A percentile compares a stretch with the other conserved stretches of the same genome.
These are phyloP conservation scores for Alternaria solani DNA, from an alignment of 2,329 filamentous ascomycete species.

Conservation along the genomic window DNA sequence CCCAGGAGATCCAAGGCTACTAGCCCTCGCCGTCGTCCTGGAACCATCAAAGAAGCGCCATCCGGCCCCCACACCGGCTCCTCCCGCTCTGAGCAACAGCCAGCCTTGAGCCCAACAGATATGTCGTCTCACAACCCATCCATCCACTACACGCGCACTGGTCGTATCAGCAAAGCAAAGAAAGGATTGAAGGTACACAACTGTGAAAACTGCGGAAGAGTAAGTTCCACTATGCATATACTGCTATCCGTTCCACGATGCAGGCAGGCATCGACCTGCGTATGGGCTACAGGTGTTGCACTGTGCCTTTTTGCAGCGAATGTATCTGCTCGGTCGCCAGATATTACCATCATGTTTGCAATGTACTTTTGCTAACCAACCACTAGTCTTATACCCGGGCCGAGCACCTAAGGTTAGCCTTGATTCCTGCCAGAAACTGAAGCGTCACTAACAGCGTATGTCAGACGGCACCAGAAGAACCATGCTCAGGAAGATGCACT, in stretches of 20 bases:
- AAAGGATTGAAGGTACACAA: conserved; percentile 57
- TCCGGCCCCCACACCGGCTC: conserved; percentile 36
- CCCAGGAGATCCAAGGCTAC: conserved; percentile 29
- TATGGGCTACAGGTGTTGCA: neutral
- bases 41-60: conserved; percentile 31
- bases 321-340: neutral
- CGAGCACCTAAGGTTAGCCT: conserved; percentile 55
- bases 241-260: neutral
- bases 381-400: conserved; percentile 57
- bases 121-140: conserved; percentile 38
- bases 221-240: conserved; percentile 38
- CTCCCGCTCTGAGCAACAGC: conserved; percentile 44
- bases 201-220: conserved; percentile 57
- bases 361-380: conserved; percentile 28
- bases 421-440: neutral
- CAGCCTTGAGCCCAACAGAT: conserved; percentile 40
- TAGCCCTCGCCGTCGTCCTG: conserved; percentile 40
- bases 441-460: conserved; percentile 13
- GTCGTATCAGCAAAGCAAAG: conserved; percentile 58
- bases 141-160: conserved; percentile 56
- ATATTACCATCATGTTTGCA: neutral
- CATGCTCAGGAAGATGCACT: conserved; percentile 54
- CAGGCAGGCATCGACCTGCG: conserved; percentile 8
- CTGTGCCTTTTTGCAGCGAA: neutral
- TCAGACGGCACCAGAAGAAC: conserved; percentile 58